Evolutionary conservation across 2,329 filamentous ascomycete genomes (phyloP).

Genomic region (Hirsutella minnesotensis): DNA sequence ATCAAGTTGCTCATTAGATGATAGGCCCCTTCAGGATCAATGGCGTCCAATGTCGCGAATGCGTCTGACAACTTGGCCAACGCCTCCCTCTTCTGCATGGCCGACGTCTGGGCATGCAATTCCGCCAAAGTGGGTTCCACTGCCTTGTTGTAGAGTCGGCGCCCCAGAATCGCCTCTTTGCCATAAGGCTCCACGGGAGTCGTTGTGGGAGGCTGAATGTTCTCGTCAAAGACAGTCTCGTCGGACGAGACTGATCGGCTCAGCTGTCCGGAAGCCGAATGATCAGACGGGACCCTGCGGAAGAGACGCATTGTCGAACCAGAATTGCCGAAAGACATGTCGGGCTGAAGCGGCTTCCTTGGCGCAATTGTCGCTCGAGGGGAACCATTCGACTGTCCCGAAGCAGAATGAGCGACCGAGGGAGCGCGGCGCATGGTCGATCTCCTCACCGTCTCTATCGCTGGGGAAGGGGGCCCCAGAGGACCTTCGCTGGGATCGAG

Average conservation of each 20-base stretch:
- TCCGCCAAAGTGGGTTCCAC: slow-evolving; percentile 78
- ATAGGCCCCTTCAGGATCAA: slow-evolving; percentile 85
- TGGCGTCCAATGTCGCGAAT: slow-evolving; percentile 69
- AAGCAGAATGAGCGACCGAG: slow-evolving; percentile 25
- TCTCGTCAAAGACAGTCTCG: slow-evolving; percentile 47
- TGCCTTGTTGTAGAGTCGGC: slow-evolving; percentile 68
- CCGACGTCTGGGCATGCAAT: slow-evolving; percentile 66
- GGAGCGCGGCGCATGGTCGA: slow-evolving; percentile 41
- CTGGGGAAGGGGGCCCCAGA: slow-evolving; percentile 42
- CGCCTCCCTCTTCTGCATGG: slow-evolving; percentile 62
- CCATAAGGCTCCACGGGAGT: slow-evolving; percentile 44
- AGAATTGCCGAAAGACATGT: slow-evolving; percentile 88
- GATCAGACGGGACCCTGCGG: slow-evolving; percentile 68
- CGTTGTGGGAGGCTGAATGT: slow-evolving; percentile 38
- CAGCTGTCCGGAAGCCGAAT: slow-evolving; percentile 32
- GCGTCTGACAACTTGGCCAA: slow-evolving; percentile 75
- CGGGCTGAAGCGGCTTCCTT: slow-evolving; percentile 73
- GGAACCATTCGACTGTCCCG: slow-evolving; percentile 27
- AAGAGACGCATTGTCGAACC: slow-evolving; percentile 88
- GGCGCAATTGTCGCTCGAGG: slow-evolving; percentile 31
- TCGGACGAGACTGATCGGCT: slow-evolving; percentile 23
- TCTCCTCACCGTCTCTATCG: slow-evolving; percentile 44
- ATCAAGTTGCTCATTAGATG: slow-evolving; percentile 71
- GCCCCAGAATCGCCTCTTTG: slow-evolving; percentile 76
- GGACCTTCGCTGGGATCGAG: slow-evolving; percentile 51